phyloP scores from a whole-genome alignment of 140 eudicot species.

The Flaveria floridana region DNA sequence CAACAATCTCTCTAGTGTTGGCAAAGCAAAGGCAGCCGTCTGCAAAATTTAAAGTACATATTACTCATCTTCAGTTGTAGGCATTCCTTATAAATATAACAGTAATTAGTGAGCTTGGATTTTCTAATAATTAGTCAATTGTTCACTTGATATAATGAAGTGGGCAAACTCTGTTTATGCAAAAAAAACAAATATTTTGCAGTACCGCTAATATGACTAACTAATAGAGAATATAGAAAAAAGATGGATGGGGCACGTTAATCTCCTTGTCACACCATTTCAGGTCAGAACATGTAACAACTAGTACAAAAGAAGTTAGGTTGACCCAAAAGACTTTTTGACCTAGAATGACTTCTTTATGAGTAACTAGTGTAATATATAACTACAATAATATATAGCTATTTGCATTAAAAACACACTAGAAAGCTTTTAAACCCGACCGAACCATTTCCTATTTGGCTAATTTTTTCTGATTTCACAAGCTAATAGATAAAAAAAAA shows the following conservation, averaged over 20 bases:
- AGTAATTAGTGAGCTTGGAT: background rate
- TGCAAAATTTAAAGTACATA: slow-evolving; percentile 32
- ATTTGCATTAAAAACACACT: background rate
- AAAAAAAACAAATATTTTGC: background rate
- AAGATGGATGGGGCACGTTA: no score
- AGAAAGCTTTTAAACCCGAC: background rate
- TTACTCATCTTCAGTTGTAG: background rate
- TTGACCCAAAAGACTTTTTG: background rate
- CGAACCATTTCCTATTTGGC: background rate
- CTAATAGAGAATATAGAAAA: background rate
- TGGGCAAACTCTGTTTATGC: background rate
- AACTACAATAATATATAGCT: background rate
- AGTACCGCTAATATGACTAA: background rate
- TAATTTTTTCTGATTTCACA: background rate
- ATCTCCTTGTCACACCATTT: background rate
- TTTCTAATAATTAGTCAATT: background rate
- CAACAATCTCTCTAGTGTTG: slow-evolving; percentile 79
- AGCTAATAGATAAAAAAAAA: background rate
- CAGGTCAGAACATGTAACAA: background rate
- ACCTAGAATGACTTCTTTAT: background rate
- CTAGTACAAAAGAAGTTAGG: background rate
- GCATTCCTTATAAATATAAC: background rate
- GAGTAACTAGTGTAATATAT: background rate
- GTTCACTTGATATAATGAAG: slow-evolving; percentile 13
- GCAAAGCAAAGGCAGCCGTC: slow-evolving; percentile 97